phyloP scores from a whole-genome alignment of 176 grass and related monocot species.

The Lolium rigidum region DNA sequence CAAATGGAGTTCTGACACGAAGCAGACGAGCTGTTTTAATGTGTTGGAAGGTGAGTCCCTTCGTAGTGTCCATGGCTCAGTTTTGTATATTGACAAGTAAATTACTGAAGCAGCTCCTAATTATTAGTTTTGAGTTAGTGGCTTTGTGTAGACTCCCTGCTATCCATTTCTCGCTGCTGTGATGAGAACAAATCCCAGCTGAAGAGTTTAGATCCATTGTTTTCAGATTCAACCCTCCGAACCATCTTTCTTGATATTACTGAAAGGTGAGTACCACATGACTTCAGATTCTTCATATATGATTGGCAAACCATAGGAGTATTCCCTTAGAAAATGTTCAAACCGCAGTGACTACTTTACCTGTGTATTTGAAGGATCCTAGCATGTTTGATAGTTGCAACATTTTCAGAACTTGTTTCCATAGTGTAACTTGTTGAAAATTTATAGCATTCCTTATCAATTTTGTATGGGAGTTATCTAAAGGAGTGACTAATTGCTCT shows the following conservation, averaged over 20 bases:
- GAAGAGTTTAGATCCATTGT: slow-evolving; percentile 40
- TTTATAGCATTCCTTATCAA: slow-evolving; percentile 28
- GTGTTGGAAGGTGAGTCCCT: slow-evolving; percentile 77
- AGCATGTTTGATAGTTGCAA: slow-evolving; percentile 2
- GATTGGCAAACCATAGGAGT: not conserved
- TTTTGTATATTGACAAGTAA: not conserved
- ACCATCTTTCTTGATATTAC: slow-evolving; percentile 77
- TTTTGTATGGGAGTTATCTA: slow-evolving; percentile 6
- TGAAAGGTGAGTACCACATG: slow-evolving; percentile 62
- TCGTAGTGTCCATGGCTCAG: not conserved
- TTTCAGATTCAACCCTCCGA: slow-evolving; percentile 74
- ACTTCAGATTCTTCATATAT: not conserved
- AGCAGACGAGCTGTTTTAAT: slow-evolving; percentile 94
- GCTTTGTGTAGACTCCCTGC: slow-evolving; percentile 80
- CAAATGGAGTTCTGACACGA: slow-evolving; percentile 74
- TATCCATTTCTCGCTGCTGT: slow-evolving; percentile 60
- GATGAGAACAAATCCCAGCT: slow-evolving; percentile 38
- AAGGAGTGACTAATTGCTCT: slow-evolving; percentile 7
- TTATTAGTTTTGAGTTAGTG: slow-evolving; percentile 71
- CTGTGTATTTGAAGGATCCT: slow-evolving; percentile 14
- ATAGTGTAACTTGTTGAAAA: slow-evolving; percentile 6
- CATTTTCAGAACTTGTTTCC: slow-evolving; percentile 23
- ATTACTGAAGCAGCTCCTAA: slow-evolving; percentile 33
- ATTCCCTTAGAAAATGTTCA: not conserved
- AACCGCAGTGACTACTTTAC: not conserved